Conservation (phyloP, 1,139 yeast species). For the Hemisphaericaspora xylofermentans region DNA sequence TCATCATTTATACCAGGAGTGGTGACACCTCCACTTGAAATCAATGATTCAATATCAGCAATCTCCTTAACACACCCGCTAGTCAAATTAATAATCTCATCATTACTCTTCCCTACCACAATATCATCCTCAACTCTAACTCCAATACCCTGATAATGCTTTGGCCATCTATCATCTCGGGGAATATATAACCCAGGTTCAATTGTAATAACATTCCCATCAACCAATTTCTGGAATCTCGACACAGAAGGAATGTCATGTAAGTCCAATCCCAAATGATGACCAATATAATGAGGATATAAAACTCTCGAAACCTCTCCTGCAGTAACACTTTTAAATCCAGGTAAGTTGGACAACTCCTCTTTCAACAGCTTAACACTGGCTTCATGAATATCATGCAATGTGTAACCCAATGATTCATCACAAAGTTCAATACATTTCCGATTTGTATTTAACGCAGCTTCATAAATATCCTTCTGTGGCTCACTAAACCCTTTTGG, state of each 20-base stretch:
- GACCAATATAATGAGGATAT: slow-evolving; percentile 96
- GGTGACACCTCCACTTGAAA: slow-evolving; percentile 51
- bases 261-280: slow-evolving; percentile 88
- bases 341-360: slow-evolving; percentile 68
- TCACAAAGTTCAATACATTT: slow-evolving; percentile 71
- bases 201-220: slow-evolving; percentile 80
- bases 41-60: slow-evolving; percentile 68
- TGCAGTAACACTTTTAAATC: slow-evolving; percentile 53
- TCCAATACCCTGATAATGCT: slow-evolving; percentile 83
- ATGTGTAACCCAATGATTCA: slow-evolving; percentile 48
- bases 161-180: slow-evolving; percentile 64
- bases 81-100: slow-evolving; percentile 61
- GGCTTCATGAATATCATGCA: slow-evolving; percentile 75
- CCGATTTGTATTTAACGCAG: slow-evolving; percentile 81
- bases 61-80: slow-evolving; percentile 85
- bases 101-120: slow-evolving; percentile 62
- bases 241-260: slow-evolving; percentile 76
- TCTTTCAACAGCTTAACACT: slow-evolving; percentile 58
- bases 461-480: slow-evolving; percentile 84
- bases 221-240: slow-evolving; percentile 47
- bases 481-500: slow-evolving; percentile 66
- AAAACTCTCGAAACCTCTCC: slow-evolving; percentile 54
- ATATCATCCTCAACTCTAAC: slow-evolving; percentile 93
- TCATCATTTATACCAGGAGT: slow-evolving; percentile 52
- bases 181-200: slow-evolving; percentile 97